Base-by-base conservation (phyloP, 192 early-diverging fungal species). In the Entophlyctis helioformis region DNA sequence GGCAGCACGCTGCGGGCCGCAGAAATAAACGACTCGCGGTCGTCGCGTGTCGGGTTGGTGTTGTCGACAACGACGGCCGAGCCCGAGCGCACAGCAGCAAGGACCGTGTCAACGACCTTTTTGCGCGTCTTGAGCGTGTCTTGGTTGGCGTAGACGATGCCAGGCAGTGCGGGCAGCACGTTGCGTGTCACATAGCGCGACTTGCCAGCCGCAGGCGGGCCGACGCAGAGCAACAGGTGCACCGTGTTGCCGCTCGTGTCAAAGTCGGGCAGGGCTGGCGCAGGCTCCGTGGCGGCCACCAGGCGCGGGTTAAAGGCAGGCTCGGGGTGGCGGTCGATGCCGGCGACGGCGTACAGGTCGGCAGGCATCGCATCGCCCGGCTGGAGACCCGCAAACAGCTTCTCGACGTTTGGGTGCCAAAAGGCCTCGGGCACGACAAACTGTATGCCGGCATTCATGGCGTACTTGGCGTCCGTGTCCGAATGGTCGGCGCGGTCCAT, bases 341-440 rank as follows among this genome's bases (percentile, higher is more conserved):
- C n/a, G n/a, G n/a, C n/a, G n/a, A n/a, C n/a, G n/a, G n/a, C n/a
- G n/a, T n/a, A n/a, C n/a, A n/a, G n/a, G n/a, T n/a, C n/a, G n/a
- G n/a, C n/a, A n/a, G n/a, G n/a, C n/a, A n/a, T n/a, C n/a, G n/a
- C n/a, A n/a, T n/a, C n/a, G n/a, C n/a, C n/a, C n/a, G n/a, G n/a
- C n/a, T n/a, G n/a, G n/a, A n/a, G n/a, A n/a, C n/a, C n/a, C n/a
- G n/a, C n/a, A n/a, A n/a, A n/a, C n/a, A n/a, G n/a, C n/a, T n/a
- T n/a, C n/a, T n/a, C n/a, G n/a, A n/a, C n/a, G n/a, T n/a, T n/a
- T n/a, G n/a, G n/a, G n/a, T 69, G 53, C 25, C 74, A 70, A 58
- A 93, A 86, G 32, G 79, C 76, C 32, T 94, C 89, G 1, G 94
- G 91, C 10, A 86, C 84, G 42, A 77, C 74, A 42, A 94, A 97